Conservation (phyloP, 2,329 filamentous ascomycete species). For the Pochonia chlamydosporia region DNA sequence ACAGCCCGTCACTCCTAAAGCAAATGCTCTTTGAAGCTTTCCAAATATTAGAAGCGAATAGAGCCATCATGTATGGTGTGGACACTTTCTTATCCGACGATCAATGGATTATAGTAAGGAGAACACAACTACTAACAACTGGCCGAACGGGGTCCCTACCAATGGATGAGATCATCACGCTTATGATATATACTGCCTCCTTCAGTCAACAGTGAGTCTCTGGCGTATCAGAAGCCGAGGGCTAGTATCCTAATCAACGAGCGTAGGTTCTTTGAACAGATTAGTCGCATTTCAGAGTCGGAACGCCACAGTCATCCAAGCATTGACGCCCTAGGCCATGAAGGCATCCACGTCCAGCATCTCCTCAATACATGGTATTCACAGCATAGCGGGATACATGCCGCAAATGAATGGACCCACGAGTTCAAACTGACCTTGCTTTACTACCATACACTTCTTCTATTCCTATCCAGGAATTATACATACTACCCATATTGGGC, state of each 20-base stretch:
- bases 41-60: slow-evolving; percentile 15
- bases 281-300: slow-evolving; percentile 9
- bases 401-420: not conserved
- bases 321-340: slow-evolving; percentile 3
- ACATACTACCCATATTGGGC: slow-evolving; percentile 17
- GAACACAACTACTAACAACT: not conserved
- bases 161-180: slow-evolving; percentile 1
- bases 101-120: slow-evolving; percentile 1
- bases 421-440: slow-evolving; percentile 8
- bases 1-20: not conserved
- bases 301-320: not conserved
- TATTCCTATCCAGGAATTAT: slow-evolving; percentile 19
- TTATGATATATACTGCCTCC: slow-evolving; percentile 12
- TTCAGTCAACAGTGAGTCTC: slow-evolving; percentile 18
- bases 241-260: not conserved
- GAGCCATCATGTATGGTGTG: slow-evolving; percentile 19
- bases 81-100: slow-evolving; percentile 14
- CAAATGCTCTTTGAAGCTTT: slow-evolving; percentile 16
- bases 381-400: not conserved
- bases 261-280: slow-evolving; percentile 14
- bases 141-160: not conserved
- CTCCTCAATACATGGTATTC: not conserved
- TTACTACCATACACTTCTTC: slow-evolving; percentile 12
- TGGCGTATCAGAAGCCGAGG: not conserved
- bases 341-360: slow-evolving; percentile 10